A percentile compares a stretch with the other conserved stretches of the same genome.
Evolutionary conservation across 768 basidiomycete species (phyloP).

Genomic region (Collybia mongolica): DNA sequence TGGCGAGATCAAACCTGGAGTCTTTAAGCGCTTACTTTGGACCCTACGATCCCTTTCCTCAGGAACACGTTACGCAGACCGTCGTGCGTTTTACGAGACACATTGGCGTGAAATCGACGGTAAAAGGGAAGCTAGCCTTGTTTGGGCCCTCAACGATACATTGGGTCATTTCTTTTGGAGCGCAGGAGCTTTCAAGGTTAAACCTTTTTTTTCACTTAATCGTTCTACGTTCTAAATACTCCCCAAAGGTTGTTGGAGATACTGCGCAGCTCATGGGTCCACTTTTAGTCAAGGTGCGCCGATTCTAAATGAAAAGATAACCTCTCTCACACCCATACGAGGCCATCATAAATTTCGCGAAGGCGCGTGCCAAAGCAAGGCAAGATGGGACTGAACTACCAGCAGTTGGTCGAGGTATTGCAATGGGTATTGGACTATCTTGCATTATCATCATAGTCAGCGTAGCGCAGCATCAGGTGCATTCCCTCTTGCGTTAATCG

Average conservation of each 20-base stretch:
- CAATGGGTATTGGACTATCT: conserved; percentile 56
- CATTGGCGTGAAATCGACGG: conserved; percentile 47
- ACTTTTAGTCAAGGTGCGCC: conserved; percentile 51
- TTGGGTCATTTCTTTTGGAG: conserved; percentile 61
- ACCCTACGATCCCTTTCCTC: conserved; percentile 25
- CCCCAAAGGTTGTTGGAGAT: conserved; percentile 55
- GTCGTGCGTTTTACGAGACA: conserved; percentile 29
- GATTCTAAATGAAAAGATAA: background rate
- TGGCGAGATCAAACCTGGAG: conserved; percentile 42
- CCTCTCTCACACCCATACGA: conserved; percentile 15
- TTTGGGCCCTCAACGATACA: conserved; percentile 61
- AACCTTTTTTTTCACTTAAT: background rate
- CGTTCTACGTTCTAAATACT: conserved; percentile 1
- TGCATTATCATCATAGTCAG: conserved; percentile 47
- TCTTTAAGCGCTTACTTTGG: conserved; percentile 40
- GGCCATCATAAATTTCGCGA: conserved; percentile 62
- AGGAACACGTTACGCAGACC: conserved; percentile 22
- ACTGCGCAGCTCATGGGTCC: conserved; percentile 62
- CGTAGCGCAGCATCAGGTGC: conserved; percentile 62
- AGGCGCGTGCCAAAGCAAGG: conserved; percentile 41
- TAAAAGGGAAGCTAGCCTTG: conserved; percentile 47
- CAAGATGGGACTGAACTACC: conserved; percentile 30
- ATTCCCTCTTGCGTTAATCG: background rate
- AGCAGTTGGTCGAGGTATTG: conserved; percentile 54
- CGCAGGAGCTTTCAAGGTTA: conserved; percentile 60